phyloP scores from a whole-genome alignment of 148 eudicot species.

The Polygonum maritimum region DNA sequence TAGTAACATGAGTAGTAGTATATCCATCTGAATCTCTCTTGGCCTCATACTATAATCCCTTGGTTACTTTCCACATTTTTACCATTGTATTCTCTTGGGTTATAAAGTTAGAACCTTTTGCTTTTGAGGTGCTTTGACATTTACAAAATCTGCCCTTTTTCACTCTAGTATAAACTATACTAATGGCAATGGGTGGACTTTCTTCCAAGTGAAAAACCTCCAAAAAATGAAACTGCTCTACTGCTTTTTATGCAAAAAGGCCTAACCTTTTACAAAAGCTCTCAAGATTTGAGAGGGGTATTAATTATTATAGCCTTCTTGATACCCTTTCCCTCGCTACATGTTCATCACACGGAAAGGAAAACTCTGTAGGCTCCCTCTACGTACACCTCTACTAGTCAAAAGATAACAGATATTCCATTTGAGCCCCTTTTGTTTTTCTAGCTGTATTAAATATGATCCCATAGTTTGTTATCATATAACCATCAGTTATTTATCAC shows the following conservation, averaged over 20 bases:
- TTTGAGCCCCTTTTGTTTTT: neutral
- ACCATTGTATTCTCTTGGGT: neutral
- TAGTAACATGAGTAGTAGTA: neutral
- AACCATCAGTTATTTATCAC: neutral
- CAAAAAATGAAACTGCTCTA: slow-evolving; percentile 4
- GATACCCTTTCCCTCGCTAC: neutral
- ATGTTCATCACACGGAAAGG: neutral
- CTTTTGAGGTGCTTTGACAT: slow-evolving; percentile 45
- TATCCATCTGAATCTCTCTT: neutral
- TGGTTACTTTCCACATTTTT: neutral
- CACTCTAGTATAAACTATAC: neutral
- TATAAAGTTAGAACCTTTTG: slow-evolving; percentile 10
- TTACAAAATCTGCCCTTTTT: slow-evolving; percentile 14
- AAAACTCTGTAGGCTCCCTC: neutral
- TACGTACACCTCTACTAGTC: slow-evolving; percentile 23
- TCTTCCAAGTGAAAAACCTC: slow-evolving; percentile 19
- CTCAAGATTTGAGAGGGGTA: slow-evolving; percentile 18
- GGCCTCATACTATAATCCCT: slow-evolving; percentile 3
- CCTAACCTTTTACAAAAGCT: slow-evolving; percentile 33
- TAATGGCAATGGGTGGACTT: slow-evolving; percentile 19
- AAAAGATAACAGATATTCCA: slow-evolving; percentile 32
- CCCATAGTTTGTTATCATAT: slow-evolving; percentile 12
- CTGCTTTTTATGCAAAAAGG: slow-evolving; percentile 57
- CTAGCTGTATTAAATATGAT: slow-evolving; percentile 15
- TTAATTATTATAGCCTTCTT: neutral